Conservation (phyloP, 495 filamentous ascomycete species). For the Aspergillus taichungensis region DNA sequence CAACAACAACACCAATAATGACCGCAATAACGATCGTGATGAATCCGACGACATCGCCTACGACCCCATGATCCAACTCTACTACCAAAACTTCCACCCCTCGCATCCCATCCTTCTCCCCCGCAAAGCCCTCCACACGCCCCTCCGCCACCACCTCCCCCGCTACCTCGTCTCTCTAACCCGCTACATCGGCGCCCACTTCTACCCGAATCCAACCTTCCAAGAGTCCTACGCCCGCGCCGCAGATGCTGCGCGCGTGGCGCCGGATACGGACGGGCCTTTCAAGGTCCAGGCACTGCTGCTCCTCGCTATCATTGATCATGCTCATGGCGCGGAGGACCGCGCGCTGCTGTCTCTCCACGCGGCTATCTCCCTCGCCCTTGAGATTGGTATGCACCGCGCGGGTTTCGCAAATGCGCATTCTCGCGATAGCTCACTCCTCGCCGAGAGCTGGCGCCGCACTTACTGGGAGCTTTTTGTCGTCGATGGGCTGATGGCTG, state of each 20-base stretch:
- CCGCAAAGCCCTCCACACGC: constrained; percentile 39
- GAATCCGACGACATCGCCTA: constrained; percentile 9
- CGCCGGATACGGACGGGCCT: constrained; percentile 37
- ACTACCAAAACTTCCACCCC: constrained; percentile 57
- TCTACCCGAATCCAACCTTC: constrained; percentile 14
- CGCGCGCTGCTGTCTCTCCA: constrained; percentile 51
- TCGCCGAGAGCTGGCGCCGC: constrained; percentile 69
- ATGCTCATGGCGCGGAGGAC: constrained; percentile 54
- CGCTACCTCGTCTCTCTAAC: constrained; percentile 48
- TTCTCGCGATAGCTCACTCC: constrained; percentile 32
- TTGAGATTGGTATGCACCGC: constrained; percentile 61
- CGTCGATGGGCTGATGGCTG: constrained; percentile 45
- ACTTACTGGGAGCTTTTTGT: constrained; percentile 83
- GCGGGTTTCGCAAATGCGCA: constrained; percentile 26
- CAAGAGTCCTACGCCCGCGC: constrained; percentile 45
- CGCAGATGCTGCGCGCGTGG: constrained; percentile 45
- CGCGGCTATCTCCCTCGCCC: constrained; percentile 51
- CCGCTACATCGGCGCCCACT: constrained; percentile 56
- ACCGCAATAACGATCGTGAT: too few species aligned
- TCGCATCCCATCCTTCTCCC: constrained; percentile 60
- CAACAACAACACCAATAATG: too few species aligned
- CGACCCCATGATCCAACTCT: constrained; percentile 39
- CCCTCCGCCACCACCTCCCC: constrained; percentile 14
- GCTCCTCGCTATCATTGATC: constrained; percentile 57
- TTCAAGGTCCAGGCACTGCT: constrained; percentile 66